Conservation (phyloP, 495 filamentous ascomycete genomes). For the Penicillium paradoxum region DNA sequence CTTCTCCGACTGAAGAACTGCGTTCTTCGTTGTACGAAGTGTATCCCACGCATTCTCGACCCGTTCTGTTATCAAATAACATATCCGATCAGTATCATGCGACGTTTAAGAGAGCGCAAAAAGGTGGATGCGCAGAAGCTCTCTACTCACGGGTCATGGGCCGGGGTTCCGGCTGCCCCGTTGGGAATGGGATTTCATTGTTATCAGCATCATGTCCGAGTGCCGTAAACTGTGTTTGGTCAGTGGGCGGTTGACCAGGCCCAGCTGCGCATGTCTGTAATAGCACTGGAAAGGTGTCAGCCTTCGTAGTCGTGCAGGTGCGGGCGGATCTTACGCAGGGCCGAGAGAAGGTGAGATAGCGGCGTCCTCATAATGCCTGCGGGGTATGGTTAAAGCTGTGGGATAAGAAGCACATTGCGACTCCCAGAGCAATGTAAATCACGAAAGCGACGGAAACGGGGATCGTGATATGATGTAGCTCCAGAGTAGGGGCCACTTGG, state of each 20-base stretch:
- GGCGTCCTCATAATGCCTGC: conserved; percentile 39
- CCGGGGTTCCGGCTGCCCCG: conserved; percentile 15
- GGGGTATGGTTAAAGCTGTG: conserved; percentile 14
- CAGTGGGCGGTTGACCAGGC: conserved; percentile 20
- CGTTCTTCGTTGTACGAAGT: conserved; percentile 31
- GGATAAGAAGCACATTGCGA: conserved; percentile 41
- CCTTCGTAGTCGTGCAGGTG: conserved; percentile 3
- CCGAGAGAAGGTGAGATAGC: conserved; percentile 35
- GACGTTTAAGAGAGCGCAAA: neutral
- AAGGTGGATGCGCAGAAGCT: neutral
- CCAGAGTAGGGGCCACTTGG: conserved; percentile 39
- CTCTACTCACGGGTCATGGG: conserved; percentile 32
- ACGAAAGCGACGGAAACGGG: conserved; percentile 3
- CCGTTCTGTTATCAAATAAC: conserved; percentile 22
- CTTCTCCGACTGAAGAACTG: conserved; percentile 28
- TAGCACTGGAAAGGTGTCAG: conserved; percentile 35
- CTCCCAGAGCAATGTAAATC: conserved; percentile 7
- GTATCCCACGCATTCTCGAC: conserved; percentile 33
- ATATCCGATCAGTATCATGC: neutral
- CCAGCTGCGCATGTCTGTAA: conserved; percentile 31
- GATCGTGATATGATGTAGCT: conserved; percentile 19
- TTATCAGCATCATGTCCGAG: conserved; percentile 15
- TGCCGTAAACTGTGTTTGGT: conserved; percentile 17
- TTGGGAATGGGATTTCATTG: conserved; percentile 13
- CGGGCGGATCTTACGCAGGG: conserved; percentile 34